phyloP scores from a whole-genome alignment of 106 monocot genomes.

The Iris macrosiphon region DNA sequence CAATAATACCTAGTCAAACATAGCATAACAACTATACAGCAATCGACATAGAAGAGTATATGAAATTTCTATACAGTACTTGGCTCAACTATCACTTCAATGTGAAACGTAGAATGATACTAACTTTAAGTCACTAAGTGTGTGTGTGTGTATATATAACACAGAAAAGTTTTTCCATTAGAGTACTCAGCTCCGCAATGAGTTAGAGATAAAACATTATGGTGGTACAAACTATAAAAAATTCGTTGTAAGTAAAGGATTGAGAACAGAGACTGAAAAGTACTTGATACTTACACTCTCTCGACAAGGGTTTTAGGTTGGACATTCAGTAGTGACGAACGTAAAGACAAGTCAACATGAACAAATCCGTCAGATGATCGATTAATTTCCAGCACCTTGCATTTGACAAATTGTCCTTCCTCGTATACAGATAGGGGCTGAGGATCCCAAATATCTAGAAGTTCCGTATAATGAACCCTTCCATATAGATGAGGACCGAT shows the following conservation, averaged over 20 bases:
- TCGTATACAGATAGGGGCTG: constrained; percentile 55
- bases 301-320: neutral
- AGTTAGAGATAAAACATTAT: too few species aligned
- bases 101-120: too few species aligned
- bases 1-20: too few species aligned
- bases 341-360: constrained; percentile 84
- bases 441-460: constrained; percentile 50
- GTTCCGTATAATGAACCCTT: constrained; percentile 84
- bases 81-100: too few species aligned
- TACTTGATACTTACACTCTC: constrained; percentile 38
- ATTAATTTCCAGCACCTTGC: constrained; percentile 66
- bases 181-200: too few species aligned
- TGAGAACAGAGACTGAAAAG: neutral
- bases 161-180: too few species aligned
- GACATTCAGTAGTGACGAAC: constrained; percentile 20
- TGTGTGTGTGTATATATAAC: too few species aligned
- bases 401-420: constrained; percentile 84
- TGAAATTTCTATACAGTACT: too few species aligned
- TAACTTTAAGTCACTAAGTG: too few species aligned
- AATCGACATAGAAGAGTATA: too few species aligned
- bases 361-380: constrained; percentile 44
- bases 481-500: constrained; percentile 88
- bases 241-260: neutral
- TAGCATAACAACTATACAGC: too few species aligned
- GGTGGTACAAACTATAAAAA: neutral